phyloP scores from a whole-genome alignment of 2,329 filamentous ascomycete species.

The Cladosporium colombiae region DNA sequence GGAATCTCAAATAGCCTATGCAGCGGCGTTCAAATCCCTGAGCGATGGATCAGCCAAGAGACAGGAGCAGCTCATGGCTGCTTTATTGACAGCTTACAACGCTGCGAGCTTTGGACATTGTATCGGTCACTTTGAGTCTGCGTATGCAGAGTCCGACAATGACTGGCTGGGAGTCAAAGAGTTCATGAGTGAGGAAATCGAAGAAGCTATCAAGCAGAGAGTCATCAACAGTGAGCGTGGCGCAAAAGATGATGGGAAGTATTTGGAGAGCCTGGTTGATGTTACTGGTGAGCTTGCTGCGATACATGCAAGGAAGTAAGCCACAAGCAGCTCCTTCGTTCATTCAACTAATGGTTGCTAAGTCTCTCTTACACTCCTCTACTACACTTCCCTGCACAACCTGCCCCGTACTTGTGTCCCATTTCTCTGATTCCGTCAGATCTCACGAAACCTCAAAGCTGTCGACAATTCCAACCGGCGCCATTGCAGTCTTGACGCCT shows the following conservation, averaged over 20 bases:
- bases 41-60: not conserved
- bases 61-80: not conserved
- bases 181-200: not conserved
- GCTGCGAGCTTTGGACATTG: not conserved
- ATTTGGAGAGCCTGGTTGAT: not conserved
- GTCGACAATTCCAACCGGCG: not conserved
- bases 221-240: not conserved
- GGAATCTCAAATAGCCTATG: not conserved
- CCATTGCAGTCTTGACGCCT: not conserved
- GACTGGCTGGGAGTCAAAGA: not conserved
- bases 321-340: not conserved
- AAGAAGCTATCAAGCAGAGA: not conserved
- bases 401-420: not conserved
- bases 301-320: not conserved
- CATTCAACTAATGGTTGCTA: not conserved
- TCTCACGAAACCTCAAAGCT: not conserved
- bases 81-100: not conserved
- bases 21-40: not conserved
- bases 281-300: not conserved
- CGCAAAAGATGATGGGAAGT: too few species aligned
- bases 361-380: not conserved
- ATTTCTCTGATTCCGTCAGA: not conserved
- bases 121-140: not conserved
- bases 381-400: too few species aligned
- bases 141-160: not conserved